Evolutionary conservation across 1,284 basidiomycete species (phyloP).

Genomic region (Apiotrichum siamense): DNA sequence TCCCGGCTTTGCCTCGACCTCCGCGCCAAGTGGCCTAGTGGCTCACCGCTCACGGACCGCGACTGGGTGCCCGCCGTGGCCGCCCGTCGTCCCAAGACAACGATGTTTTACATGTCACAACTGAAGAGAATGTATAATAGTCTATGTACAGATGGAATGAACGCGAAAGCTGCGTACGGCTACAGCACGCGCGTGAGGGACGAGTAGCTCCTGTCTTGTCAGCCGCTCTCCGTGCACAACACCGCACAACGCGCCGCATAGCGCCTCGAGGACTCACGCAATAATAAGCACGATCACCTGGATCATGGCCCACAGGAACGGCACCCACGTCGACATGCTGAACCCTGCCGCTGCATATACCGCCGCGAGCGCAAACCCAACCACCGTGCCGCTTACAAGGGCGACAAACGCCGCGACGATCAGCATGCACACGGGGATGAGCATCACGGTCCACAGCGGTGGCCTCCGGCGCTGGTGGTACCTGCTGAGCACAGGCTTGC

Average conservation of each 20-base stretch:
- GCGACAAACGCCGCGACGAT: slow-evolving; percentile 58
- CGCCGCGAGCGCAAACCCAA: slow-evolving; percentile 64
- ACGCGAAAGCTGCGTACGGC: too few relatives aligned
- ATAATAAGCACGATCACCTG: slow-evolving; percentile 63
- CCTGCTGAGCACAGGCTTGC: background rate
- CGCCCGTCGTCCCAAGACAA: too few relatives aligned
- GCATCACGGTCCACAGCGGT: slow-evolving; percentile 34
- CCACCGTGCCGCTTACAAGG: slow-evolving; percentile 61
- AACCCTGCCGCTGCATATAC: slow-evolving; percentile 63
- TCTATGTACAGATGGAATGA: too few relatives aligned
- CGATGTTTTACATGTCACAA: too few relatives aligned
- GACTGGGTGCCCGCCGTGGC: too few relatives aligned
- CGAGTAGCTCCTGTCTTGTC: slow-evolving; percentile 31
- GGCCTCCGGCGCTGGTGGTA: slow-evolving; percentile 22
- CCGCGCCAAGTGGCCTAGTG: too few relatives aligned
- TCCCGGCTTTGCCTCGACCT: too few relatives aligned
- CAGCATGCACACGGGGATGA: slow-evolving; percentile 29
- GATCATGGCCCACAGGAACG: slow-evolving; percentile 67
- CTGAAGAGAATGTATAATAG: too few relatives aligned
- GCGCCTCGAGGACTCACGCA: slow-evolving; percentile 28
- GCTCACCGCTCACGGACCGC: too few relatives aligned
- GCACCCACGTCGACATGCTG: slow-evolving; percentile 81
- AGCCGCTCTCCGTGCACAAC: too few relatives aligned
- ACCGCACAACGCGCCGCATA: too few relatives aligned
- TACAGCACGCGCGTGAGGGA: slow-evolving; percentile 39